phyloP scores from a whole-genome alignment of 1,284 basidiomycete species.

The Trichosporon ovoides region DNA sequence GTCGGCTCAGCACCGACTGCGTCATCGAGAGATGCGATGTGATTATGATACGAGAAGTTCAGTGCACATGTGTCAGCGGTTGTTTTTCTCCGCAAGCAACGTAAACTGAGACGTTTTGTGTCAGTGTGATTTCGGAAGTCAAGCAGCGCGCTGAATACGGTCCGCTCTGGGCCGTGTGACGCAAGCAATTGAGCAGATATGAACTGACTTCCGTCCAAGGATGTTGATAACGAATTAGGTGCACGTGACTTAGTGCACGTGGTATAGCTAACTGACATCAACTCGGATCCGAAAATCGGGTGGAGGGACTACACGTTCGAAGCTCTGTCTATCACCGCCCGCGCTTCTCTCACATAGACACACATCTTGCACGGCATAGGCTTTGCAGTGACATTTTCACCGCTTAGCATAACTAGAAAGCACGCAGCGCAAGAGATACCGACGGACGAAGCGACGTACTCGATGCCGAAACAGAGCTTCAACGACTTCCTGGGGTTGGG shows the following conservation, averaged over 20 bases:
- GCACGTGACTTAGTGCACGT: slow-evolving; percentile 1
- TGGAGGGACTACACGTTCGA: slow-evolving; percentile 6
- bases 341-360: not conserved
- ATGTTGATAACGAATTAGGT: not conserved
- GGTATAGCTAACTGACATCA: not conserved
- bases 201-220: no score
- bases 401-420: not conserved
- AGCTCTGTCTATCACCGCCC: not conserved
- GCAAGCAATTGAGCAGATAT: no score
- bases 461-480: slow-evolving; percentile 4
- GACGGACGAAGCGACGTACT: not conserved
- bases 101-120: no score
- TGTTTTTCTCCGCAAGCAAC: no score
- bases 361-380: not conserved
- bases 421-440: not conserved
- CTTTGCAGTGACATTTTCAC: not conserved
- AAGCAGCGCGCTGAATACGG: no score
- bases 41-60: not conserved
- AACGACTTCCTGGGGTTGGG: slow-evolving; percentile 2
- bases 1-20: slow-evolving; percentile 1
- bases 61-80: not conserved
- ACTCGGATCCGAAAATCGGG: not conserved
- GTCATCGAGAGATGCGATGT: slow-evolving; percentile 6
- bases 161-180: no score
- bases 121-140: no score